A percentile compares a stretch with the other conserved stretches of the same genome.
Conservation (phyloP, 805 yeast genomes). For the Candida insectalens region DNA sequence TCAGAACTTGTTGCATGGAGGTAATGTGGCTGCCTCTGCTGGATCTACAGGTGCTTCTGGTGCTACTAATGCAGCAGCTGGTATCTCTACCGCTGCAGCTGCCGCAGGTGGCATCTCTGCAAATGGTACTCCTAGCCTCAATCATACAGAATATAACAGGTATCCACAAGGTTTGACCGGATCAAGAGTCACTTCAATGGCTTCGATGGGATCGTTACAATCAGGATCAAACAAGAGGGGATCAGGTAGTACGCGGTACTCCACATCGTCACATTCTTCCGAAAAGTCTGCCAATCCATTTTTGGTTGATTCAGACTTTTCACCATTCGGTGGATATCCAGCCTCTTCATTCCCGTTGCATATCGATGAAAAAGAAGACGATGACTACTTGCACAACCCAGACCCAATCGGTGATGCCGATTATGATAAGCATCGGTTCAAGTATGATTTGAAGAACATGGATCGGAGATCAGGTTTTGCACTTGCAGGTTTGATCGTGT, state of each 20-base stretch:
- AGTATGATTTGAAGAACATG: constrained; percentile 54
- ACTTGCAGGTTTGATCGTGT: constrained; percentile 44
- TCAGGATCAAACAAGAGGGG: constrained; percentile 1
- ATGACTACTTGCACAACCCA: constrained; percentile 92
- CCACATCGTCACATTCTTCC: constrained; percentile 11
- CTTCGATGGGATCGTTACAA: constrained; percentile 28
- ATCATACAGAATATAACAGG: constrained; percentile 60
- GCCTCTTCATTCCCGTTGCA: constrained; percentile 84
- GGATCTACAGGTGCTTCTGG: background rate
- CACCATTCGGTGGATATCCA: constrained; percentile 97
- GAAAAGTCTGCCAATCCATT: constrained; percentile 28
- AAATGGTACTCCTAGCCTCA: constrained; percentile 12
- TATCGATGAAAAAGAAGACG: constrained; percentile 90
- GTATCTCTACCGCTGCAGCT: background rate
- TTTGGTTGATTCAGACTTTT: constrained; percentile 51
- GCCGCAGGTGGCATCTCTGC: background rate
- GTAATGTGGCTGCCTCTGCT: background rate
- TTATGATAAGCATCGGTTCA: constrained; percentile 61
- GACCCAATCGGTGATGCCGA: constrained; percentile 90
- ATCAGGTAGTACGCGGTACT: constrained; percentile 2
- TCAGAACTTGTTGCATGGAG: too few relatives aligned
- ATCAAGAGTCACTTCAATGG: constrained; percentile 47
- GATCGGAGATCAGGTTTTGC: constrained; percentile 57
- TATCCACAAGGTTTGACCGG: constrained; percentile 53
- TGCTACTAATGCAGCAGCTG: constrained; percentile 15